Percentiles rank a stretch among this genome's conserved stretches.
These are phyloP conservation scores for Schizothecium vesticola DNA, from an alignment of 495 filamentous ascomycete genomes.

Conservation along the genomic window DNA sequence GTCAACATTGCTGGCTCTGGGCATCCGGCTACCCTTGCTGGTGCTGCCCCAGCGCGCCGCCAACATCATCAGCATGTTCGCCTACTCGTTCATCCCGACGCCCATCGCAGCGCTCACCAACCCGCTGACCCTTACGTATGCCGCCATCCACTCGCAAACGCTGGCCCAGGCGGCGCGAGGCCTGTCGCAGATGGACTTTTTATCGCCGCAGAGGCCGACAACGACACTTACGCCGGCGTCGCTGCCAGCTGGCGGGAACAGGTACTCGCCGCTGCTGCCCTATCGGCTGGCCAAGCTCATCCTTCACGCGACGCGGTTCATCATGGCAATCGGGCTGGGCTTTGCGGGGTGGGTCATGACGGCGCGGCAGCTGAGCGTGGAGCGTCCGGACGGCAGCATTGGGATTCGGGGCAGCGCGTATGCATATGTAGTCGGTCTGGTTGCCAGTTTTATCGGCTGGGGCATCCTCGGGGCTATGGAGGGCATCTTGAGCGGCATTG, in stretches of 20 bases:
- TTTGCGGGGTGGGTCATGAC: constrained; percentile 98
- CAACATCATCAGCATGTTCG: constrained; percentile 59
- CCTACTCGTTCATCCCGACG: constrained; percentile 75
- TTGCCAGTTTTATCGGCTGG: constrained; percentile 93
- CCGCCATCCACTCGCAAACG: constrained; percentile 86
- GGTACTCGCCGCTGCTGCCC: constrained; percentile 47
- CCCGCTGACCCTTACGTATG: constrained; percentile 85
- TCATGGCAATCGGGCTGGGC: constrained; percentile 83
- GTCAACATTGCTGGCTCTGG: constrained; percentile 70
- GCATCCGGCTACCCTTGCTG: constrained; percentile 80
- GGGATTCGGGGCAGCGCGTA: constrained; percentile 72
- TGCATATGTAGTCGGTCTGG: constrained; percentile 87
- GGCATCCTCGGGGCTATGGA: constrained; percentile 93
- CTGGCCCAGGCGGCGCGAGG: constrained; percentile 69
- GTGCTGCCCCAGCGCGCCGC: constrained; percentile 71
- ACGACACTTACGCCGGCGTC: constrained; percentile 57
- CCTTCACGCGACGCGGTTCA: constrained; percentile 79
- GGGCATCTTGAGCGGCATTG: constrained; percentile 81
- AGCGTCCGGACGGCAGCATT: constrained; percentile 38
- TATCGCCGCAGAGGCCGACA: constrained; percentile 53
- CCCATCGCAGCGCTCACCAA: constrained; percentile 81
- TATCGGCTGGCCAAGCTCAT: constrained; percentile 90
- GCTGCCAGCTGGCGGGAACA: constrained; percentile 46
- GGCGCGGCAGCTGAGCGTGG: constrained; percentile 61
- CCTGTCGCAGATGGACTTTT: constrained; percentile 69